phyloP scores from a whole-genome alignment of 768 basidiomycete genomes.

The Lactarius pseudohatsudake region DNA sequence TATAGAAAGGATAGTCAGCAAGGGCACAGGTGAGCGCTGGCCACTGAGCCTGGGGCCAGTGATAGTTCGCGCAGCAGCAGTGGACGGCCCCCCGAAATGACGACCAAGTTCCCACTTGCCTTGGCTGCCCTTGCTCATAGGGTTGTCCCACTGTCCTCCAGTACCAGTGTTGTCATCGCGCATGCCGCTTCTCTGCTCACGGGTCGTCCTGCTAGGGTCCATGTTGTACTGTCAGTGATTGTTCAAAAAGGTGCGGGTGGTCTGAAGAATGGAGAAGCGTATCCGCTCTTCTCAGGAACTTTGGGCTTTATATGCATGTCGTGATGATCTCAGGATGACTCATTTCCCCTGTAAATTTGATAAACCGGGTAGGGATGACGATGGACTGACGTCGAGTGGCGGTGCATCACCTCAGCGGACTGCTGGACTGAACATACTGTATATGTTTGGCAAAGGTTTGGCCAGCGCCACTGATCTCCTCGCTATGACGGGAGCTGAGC shows the following conservation, averaged over 20 bases:
- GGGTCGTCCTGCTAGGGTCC: background rate
- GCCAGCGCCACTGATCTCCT: no score
- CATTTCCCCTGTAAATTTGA: background rate
- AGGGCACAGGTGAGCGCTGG: background rate
- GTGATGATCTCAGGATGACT: constrained; percentile 4
- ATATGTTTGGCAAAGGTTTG: no score
- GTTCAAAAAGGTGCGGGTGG: background rate
- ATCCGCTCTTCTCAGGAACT: background rate
- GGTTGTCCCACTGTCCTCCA: constrained; percentile 7
- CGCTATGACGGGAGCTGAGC: no score
- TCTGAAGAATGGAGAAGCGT: background rate
- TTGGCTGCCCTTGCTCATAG: constrained; percentile 1
- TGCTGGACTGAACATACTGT: no score
- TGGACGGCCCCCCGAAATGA: background rate
- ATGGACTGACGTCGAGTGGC: constrained; percentile 10
- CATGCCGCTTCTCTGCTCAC: constrained; percentile 11
- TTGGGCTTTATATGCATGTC: constrained; percentile 7
- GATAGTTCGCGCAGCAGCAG: background rate
- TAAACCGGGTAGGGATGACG: background rate
- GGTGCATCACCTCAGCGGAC: background rate
- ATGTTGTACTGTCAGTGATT: constrained; percentile 1
- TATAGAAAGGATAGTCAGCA: background rate
- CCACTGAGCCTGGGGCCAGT: background rate
- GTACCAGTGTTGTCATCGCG: background rate
- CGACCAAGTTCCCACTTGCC: constrained; percentile 4